Conservation (phyloP, 116 monocot species). For the Papilionanthe hybrid region DNA sequence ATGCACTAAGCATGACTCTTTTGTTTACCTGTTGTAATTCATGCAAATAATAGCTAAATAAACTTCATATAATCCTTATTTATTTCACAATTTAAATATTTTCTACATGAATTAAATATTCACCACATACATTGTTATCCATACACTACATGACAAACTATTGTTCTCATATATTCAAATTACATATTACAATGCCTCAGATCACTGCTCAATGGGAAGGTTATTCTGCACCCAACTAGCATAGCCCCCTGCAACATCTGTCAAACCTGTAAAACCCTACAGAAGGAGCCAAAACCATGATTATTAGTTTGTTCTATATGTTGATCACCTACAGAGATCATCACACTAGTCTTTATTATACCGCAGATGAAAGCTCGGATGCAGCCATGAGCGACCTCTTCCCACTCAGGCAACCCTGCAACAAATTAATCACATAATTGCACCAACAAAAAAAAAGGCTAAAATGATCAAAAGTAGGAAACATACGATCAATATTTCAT, state of each 20-base stretch:
- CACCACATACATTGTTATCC: not conserved
- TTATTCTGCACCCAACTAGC: constrained; percentile 55
- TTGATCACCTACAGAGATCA: not conserved
- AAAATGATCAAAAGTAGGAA: not conserved
- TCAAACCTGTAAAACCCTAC: constrained; percentile 56
- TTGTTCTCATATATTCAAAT: not conserved
- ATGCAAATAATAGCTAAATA: no score
- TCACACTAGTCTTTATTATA: constrained; percentile 12
- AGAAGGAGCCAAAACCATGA: not conserved
- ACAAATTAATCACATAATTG: constrained; percentile 4
- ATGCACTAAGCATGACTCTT: no score
- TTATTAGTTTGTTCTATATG: not conserved
- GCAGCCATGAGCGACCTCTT: constrained; percentile 81
- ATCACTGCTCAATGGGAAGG: constrained; percentile 38
- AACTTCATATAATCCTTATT: no score
- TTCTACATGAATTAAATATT: not conserved
- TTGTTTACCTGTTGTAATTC: no score
- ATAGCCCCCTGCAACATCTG: constrained; percentile 64
- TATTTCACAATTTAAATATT: not conserved
- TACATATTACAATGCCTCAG: not conserved
- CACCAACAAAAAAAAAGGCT: not conserved
- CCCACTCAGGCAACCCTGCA: constrained; percentile 81
- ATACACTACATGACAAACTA: not conserved
- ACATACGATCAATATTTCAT: constrained; percentile 53
- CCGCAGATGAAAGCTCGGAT: constrained; percentile 65